phyloP scores from a whole-genome alignment of 1,284 basidiomycete species.

The Heliocybe sulcata region DNA sequence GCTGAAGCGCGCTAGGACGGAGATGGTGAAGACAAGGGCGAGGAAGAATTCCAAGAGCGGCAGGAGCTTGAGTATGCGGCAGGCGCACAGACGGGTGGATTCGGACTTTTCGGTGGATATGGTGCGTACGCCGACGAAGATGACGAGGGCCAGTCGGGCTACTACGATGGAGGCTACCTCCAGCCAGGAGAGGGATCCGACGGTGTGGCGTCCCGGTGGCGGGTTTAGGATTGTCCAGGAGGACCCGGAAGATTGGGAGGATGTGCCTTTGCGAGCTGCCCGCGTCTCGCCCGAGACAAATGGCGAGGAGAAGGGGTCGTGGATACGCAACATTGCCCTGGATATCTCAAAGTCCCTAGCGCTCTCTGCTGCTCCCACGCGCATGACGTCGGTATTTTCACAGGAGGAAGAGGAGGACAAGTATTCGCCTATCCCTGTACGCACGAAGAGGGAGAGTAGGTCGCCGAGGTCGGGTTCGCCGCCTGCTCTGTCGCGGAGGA shows the following conservation, averaged over 20 bases:
- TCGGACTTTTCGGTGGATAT: slow-evolving; percentile 17
- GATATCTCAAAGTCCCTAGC: slow-evolving; percentile 4
- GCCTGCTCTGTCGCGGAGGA: slow-evolving; percentile 1
- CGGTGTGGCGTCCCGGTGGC: slow-evolving; percentile 11
- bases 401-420: slow-evolving; percentile 14
- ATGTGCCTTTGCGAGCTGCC: slow-evolving; percentile 7
- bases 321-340: slow-evolving; percentile 5
- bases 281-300: slow-evolving; percentile 3
- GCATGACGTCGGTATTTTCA: slow-evolving; percentile 15
- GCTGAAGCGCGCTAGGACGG: slow-evolving; percentile 4
- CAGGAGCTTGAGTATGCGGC: slow-evolving; percentile 8
- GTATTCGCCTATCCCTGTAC: slow-evolving; percentile 22
- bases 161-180: slow-evolving; percentile 1
- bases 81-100: slow-evolving; percentile 15
- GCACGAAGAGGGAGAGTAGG: slow-evolving; percentile 13
- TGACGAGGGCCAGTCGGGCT: slow-evolving; percentile 1
- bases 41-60: background rate
- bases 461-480: slow-evolving; percentile 6
- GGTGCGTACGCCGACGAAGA: slow-evolving; percentile 5
- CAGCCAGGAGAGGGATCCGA: slow-evolving; percentile 8
- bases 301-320: slow-evolving; percentile 2
- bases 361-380: slow-evolving; percentile 3
- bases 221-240: slow-evolving; percentile 28
- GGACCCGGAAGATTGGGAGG: slow-evolving; percentile 14
- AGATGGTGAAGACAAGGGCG: background rate